Base-by-base conservation (phyloP, 345 rosid genomes). In the Rhizophora mangle region DNA sequence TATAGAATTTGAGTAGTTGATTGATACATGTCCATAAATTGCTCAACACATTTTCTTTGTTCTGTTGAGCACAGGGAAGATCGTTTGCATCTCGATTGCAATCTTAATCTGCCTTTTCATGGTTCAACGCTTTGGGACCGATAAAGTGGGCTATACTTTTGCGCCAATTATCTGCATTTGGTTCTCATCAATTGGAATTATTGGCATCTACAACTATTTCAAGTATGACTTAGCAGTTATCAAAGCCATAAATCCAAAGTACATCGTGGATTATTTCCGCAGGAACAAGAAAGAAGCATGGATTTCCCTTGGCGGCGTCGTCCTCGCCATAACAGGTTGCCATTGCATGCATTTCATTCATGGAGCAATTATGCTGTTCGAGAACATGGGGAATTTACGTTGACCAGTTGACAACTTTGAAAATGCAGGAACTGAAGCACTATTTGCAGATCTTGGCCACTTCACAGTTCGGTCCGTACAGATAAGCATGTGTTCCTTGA, bases 241-340 rank as follows among this genome's bases (percentile, higher is more conserved):
- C 58, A 70, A 57, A 67, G 76, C 78, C 8, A 10, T 78, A 34
- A 78, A 78, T 46, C 82, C 80, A 1, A 49, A 34, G 15, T 72
- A 76, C 60, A 76, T 76, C 6, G 39, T 76, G 0, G 69, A 76
- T 30, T 70, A 78, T 68, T 78, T 78, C 75, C 57, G 19, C 20
- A 70, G 82, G 26, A 78, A 78, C 73, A 70, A 70, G 54, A 39
- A 62, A 36, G 57, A 74, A 13, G 82, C 78, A 1, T 78, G 82
- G 82, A 70, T 78, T 62, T 78, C 82, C 3, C 76, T 78, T 8
- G 78, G 82, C 16, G 82, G 82, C 39, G 61, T 74, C 31, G 82
- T 74, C 29, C 82, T 78, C 15, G 75, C 78, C 69, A 70, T 62
- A 18, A 78, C 81, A 65, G 80, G 80, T 72, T 13, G 32, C 11